phyloP scores from a whole-genome alignment of 495 filamentous ascomycete species.

The Talaromyces wortmannii region DNA sequence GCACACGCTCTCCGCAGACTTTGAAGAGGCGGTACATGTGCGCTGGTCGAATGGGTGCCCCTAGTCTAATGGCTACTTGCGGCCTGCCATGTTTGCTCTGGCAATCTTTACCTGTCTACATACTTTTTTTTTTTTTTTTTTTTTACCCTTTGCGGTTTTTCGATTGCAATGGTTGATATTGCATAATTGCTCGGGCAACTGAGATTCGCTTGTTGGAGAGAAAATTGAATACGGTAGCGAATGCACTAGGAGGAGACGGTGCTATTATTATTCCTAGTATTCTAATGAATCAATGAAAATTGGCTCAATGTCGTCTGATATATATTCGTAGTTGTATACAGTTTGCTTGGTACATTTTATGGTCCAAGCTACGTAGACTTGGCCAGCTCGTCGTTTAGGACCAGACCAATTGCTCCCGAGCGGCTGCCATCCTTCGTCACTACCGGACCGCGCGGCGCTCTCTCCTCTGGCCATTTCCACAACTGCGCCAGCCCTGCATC shows the following conservation, averaged over 20 bases:
- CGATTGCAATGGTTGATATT: background rate
- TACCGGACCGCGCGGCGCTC: constrained; percentile 10
- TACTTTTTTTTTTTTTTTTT: background rate
- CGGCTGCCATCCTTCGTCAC: constrained; percentile 53
- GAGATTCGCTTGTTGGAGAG: background rate
- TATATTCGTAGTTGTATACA: background rate
- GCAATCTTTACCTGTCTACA: background rate
- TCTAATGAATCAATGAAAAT: background rate
- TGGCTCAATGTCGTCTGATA: too few relatives aligned
- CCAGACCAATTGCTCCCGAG: constrained; percentile 19
- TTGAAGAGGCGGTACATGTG: constrained; percentile 43
- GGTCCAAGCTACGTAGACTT: constrained; percentile 11
- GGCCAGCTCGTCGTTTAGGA: constrained; percentile 33
- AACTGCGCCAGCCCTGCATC: constrained; percentile 51
- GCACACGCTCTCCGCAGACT: constrained; percentile 30
- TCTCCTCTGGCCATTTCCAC: constrained; percentile 59
- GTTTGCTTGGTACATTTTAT: background rate
- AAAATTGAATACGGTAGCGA: background rate
- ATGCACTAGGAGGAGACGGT: background rate
- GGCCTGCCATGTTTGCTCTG: background rate
- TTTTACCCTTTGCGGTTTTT: background rate
- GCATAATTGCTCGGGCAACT: background rate
- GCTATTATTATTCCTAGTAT: background rate
- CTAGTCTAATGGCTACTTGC: constrained; percentile 2
- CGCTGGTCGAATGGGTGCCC: constrained; percentile 55